phyloP scores from a whole-genome alignment of 352 stramenopile genomes.

The Blastocystis hominis region DNA sequence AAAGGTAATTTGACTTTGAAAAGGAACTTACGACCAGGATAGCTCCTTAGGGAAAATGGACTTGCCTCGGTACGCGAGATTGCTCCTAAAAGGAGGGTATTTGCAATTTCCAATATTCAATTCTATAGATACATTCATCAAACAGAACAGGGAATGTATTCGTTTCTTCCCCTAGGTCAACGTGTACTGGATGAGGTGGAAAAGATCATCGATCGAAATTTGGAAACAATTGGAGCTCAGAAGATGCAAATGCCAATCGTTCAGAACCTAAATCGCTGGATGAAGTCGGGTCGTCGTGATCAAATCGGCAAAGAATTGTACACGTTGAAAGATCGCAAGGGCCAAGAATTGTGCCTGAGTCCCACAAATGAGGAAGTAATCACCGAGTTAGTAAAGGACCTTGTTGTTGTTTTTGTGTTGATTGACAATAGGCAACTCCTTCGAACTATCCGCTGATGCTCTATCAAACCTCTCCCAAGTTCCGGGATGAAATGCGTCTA shows the following conservation, averaged over 20 bases:
- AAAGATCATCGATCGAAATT: background rate
- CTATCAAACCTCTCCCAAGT: conserved; percentile 48
- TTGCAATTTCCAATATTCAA: background rate
- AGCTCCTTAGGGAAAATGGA: conserved; percentile 31
- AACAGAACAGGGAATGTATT: conserved; percentile 52
- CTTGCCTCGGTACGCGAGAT: conserved; percentile 5
- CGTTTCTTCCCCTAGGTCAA: conserved; percentile 48
- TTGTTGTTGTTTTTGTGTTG: background rate
- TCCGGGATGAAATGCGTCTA: conserved; percentile 28
- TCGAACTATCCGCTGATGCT: conserved; percentile 44
- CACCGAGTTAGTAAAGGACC: conserved; percentile 22
- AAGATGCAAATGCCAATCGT: conserved; percentile 58
- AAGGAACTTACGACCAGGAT: background rate
- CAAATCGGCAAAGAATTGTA: conserved; percentile 50
- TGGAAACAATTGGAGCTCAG: conserved; percentile 20
- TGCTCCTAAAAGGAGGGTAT: conserved; percentile 52
- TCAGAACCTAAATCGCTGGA: conserved; percentile 7
- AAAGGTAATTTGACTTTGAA: background rate
- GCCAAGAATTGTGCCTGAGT: conserved; percentile 42
- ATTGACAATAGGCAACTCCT: background rate
- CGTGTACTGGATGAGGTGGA: conserved; percentile 39
- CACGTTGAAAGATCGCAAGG: conserved; percentile 56
- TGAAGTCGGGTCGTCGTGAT: background rate
- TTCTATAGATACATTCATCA: conserved; percentile 42
- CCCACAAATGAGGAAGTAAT: conserved; percentile 57